phyloP scores from a whole-genome alignment of 2,329 filamentous ascomycete genomes.

The Aspergillus quadricinctus region DNA sequence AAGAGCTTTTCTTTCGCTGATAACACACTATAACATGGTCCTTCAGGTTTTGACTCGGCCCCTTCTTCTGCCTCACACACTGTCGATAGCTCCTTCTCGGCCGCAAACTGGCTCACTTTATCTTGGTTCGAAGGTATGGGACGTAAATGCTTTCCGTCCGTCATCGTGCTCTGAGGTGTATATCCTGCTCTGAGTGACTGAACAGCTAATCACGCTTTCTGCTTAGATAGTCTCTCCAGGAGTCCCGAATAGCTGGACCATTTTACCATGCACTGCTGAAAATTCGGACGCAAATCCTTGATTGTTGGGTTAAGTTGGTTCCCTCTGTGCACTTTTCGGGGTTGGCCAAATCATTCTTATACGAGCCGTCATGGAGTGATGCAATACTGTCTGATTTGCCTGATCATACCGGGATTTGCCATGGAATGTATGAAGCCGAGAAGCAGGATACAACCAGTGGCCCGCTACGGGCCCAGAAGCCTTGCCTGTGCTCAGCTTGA shows the following conservation, averaged over 20 bases:
- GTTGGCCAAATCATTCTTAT: background rate
- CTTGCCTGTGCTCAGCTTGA: background rate
- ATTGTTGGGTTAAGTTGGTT: no score
- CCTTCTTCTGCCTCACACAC: background rate
- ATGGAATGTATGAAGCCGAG: background rate
- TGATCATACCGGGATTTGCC: background rate
- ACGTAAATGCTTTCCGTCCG: background rate
- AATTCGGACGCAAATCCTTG: no score
- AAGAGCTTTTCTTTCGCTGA: conserved; percentile 36
- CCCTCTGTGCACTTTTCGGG: no score
- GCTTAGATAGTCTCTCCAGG: no score
- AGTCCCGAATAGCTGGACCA: no score
- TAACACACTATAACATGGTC: background rate
- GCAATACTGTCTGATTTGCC: background rate
- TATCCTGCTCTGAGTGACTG: background rate
- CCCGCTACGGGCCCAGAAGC: background rate
- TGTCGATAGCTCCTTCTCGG: background rate
- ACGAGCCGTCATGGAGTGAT: background rate
- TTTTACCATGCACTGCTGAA: no score
- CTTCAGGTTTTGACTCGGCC: background rate
- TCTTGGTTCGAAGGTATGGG: background rate
- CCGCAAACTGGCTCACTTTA: background rate
- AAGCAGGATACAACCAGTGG: background rate
- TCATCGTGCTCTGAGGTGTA: background rate
- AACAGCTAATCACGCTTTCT: no score